Percentiles rank a stretch among this genome's conserved stretches.
Evolutionary conservation across 495 filamentous ascomycete species (phyloP).

Genomic region (Haplographium delicatum): DNA sequence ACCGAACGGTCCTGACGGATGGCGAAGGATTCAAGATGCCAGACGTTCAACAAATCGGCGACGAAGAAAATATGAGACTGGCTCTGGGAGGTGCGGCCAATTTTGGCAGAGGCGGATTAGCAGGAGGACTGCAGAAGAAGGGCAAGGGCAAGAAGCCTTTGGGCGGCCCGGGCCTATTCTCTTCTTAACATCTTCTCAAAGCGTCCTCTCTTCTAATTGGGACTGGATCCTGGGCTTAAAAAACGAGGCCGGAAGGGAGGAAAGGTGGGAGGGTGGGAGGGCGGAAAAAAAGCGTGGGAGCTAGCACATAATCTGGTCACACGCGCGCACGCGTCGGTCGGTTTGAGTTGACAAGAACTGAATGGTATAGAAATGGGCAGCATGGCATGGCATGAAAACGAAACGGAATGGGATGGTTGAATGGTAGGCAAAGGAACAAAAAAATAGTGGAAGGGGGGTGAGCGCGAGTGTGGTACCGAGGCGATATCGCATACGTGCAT

Average conservation of each 20-base stretch:
- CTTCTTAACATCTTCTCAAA: background rate
- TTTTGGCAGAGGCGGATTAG: background rate
- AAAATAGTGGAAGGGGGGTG: no score
- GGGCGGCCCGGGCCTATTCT: background rate
- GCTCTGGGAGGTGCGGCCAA: background rate
- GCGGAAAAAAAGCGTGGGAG: no score
- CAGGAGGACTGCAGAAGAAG: background rate
- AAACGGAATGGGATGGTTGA: no score
- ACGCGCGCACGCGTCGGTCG: no score
- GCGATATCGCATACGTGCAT: slow-evolving; percentile 12
- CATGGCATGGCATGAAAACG: no score
- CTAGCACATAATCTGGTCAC: no score
- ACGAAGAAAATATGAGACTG: slow-evolving; percentile 21
- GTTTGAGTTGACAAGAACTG: no score
- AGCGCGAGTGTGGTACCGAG: no score
- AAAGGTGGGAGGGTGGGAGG: no score
- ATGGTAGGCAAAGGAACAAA: no score
- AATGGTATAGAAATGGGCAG: no score
- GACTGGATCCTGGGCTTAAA: background rate
- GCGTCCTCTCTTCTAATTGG: slow-evolving; percentile 1
- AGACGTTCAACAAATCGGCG: slow-evolving; percentile 26
- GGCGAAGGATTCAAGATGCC: slow-evolving; percentile 60
- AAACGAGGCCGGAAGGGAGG: background rate
- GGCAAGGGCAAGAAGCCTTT: slow-evolving; percentile 5
- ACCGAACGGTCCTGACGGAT: slow-evolving; percentile 60